Evolutionary conservation across 140 eudicot genomes (phyloP).

Genomic region (Flaveria floridana): DNA sequence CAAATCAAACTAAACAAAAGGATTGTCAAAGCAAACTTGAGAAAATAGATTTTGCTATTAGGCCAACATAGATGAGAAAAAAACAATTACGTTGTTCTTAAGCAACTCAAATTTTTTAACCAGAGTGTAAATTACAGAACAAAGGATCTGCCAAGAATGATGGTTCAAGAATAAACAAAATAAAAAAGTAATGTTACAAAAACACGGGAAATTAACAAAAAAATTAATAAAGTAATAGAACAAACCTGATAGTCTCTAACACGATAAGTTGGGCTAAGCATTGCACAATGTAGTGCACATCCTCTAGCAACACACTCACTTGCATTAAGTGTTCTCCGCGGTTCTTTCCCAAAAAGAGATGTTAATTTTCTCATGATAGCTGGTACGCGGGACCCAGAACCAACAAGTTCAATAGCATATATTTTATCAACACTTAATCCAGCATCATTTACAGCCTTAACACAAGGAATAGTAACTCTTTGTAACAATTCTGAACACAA

Average conservation of each 20-base stretch:
- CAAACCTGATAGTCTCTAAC: slow-evolving; percentile 96
- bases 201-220: background rate
- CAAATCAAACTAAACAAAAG: background rate
- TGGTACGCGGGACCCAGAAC: slow-evolving; percentile 96
- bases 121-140: background rate
- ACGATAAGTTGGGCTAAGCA: slow-evolving; percentile 84
- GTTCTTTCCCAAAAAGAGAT: slow-evolving; percentile 61
- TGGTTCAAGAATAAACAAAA: background rate
- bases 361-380: slow-evolving; percentile 55
- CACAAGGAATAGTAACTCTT: slow-evolving; percentile 66
- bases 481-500: slow-evolving; percentile 60
- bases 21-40: background rate
- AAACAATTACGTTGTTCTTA: background rate
- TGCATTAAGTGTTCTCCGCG: slow-evolving; percentile 79
- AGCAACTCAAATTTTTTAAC: background rate
- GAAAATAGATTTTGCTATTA: background rate
- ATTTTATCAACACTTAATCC: slow-evolving; percentile 55
- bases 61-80: background rate
- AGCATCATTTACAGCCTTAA: slow-evolving; percentile 68
- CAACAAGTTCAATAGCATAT: slow-evolving; percentile 87
- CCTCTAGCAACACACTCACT: slow-evolving; percentile 99
- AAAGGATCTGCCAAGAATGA: slow-evolving; percentile 2
- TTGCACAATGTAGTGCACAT: slow-evolving; percentile 93
- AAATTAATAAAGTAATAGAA: slow-evolving; percentile 1
- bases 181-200: slow-evolving; percentile 1